Base-by-base conservation (phyloP, 371 early-diverging fungal genomes). In the Mortierella sp. region DNA sequence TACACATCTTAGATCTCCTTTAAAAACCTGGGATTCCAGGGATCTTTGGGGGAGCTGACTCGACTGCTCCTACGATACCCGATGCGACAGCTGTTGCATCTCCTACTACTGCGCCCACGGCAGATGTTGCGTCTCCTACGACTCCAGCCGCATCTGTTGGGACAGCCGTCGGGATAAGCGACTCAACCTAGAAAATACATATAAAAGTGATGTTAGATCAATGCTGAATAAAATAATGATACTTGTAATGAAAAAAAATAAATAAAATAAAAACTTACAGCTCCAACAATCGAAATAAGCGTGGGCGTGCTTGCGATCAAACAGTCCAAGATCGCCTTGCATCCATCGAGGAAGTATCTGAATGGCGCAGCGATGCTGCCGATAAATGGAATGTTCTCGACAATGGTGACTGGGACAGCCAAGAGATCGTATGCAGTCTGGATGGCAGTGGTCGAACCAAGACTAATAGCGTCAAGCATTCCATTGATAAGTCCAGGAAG, bases 281-380 rank as follows among this genome's bases (percentile, higher is more conserved):
- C 16, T 26, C 14, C 24, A 55, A 11, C 28, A 28, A 55, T 28
- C 11, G 55, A 28, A 9, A 18, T 28, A 28, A n/a, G 52, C 20
- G 55, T 55, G 55, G 58, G 22, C 28, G 67, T 55, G n/a, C 20
- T 43, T 22, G 37, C 45, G 39, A 39, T 28, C 37, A 59, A 9
- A 10, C 47, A 66, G 32, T 45, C 47, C 40, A 58, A 43, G 16
- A 66, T 55, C 54, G 8, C 28, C 69, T 69, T 61, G 54, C 30
- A n/a, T 12, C 30, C 62, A 40, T 62, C 55, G 39, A 69, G 37
- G 62, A 69, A 69, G 62, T 32, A 10, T 24, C n/a, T 11, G 62
- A 69, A 40, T 18, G 69, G 69, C 8, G 3, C n/a, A 12, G 69
- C 51, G 3, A 61, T 47, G 1, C 0, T 35, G 11, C 68, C 51